Conservation (phyloP, 2,329 filamentous ascomycete species). For the Fragosphaeria purpurea region DNA sequence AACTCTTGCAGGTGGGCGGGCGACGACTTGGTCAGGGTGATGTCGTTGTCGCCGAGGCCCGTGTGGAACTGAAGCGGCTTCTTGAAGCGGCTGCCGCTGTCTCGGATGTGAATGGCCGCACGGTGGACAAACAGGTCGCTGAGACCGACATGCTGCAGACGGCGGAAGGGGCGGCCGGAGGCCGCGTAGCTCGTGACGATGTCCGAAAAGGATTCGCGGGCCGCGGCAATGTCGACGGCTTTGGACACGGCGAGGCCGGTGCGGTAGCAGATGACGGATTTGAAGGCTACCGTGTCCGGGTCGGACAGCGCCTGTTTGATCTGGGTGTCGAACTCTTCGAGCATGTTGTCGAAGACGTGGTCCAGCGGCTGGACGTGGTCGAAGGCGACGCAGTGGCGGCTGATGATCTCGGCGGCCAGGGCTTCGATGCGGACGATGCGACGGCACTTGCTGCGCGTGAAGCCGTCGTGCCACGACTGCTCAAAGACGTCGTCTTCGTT, state of each 20-base stretch:
- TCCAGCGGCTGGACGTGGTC: conserved; percentile 25
- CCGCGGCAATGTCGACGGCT: conserved; percentile 31
- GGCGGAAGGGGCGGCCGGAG: conserved; percentile 27
- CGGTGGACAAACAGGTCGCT: conserved; percentile 61
- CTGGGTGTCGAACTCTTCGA: conserved; percentile 37
- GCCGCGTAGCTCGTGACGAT: conserved; percentile 24
- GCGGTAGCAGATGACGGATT: conserved; percentile 73
- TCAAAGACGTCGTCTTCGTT: conserved; percentile 43
- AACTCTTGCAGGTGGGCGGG: conserved; percentile 66
- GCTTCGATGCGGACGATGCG: conserved; percentile 72
- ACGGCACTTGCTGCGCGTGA: conserved; percentile 53
- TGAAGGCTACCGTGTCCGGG: conserved; percentile 65
- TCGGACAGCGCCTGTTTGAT: conserved; percentile 53
- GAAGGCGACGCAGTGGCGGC: conserved; percentile 28
- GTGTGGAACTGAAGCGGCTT: conserved; percentile 82
- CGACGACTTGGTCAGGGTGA: conserved; percentile 58
- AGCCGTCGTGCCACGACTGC: conserved; percentile 56
- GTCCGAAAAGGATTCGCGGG: conserved; percentile 27
- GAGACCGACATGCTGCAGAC: conserved; percentile 52
- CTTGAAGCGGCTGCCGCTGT: conserved; percentile 31
- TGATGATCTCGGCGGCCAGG: conserved; percentile 53
- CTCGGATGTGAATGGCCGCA: conserved; percentile 48
- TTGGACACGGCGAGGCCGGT: conserved; percentile 55
- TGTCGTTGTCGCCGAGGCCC: conserved; percentile 71
- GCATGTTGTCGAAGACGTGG: conserved; percentile 32